Percentiles rank a stretch among this genome's conserved stretches.
phyloP scores from a whole-genome alignment of 495 filamentous ascomycete species.

The Penicillium atrosanguineum region DNA sequence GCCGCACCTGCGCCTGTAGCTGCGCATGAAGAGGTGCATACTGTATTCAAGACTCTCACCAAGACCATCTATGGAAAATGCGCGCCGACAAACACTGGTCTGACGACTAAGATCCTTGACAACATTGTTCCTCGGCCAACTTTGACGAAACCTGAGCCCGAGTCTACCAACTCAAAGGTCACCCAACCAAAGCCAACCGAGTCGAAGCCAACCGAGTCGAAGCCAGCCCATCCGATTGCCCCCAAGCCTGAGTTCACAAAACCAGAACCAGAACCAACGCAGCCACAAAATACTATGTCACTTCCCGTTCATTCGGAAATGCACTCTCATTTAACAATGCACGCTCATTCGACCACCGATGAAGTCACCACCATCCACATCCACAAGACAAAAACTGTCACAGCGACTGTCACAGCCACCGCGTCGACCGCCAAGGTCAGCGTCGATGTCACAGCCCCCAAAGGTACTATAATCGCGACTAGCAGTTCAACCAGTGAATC shows the following conservation, averaged over 20 bases:
- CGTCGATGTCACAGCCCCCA: not conserved
- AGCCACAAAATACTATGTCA: not conserved
- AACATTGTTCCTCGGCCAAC: not conserved
- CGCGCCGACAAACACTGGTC: slow-evolving; percentile 10
- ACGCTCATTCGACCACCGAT: not conserved
- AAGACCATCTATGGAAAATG: slow-evolving; percentile 25
- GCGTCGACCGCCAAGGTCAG: not conserved
- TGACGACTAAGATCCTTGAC: slow-evolving; percentile 12
- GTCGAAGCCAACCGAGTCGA: not conserved
- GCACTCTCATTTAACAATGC: not conserved
- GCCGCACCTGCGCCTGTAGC: not conserved
- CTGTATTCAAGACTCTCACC: slow-evolving; percentile 26
- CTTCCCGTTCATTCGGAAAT: not conserved
- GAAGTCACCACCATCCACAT: slow-evolving; percentile 16
- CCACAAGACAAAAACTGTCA: slow-evolving; percentile 14
- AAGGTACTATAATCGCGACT: not conserved
- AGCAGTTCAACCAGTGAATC: not conserved
- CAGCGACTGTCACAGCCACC: slow-evolving; percentile 1
- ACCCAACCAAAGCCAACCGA: not conserved
- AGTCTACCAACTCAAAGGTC: not conserved
- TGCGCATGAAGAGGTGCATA: slow-evolving; percentile 13
- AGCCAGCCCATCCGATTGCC: not conserved
- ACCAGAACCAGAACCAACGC: not conserved
- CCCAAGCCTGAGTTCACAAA: not conserved
- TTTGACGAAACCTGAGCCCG: not conserved